Evolutionary conservation across 345 rosid genomes (phyloP).

Genomic region (Gossypium longicalyx): DNA sequence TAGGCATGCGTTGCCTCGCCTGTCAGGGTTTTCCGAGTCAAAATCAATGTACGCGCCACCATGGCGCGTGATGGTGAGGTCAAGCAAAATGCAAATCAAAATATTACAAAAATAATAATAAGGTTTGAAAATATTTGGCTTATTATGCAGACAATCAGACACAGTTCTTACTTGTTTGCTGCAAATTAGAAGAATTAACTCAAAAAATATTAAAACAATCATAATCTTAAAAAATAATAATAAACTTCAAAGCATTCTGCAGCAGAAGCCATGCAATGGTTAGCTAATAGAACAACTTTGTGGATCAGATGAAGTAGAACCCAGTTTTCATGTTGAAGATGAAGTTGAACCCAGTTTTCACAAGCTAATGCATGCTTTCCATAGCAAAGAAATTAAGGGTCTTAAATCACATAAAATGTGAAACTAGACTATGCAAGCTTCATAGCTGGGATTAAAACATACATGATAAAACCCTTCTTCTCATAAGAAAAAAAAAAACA

Average conservation of each 20-base stretch:
- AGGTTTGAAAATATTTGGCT: constrained; percentile 6
- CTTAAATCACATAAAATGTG: not conserved
- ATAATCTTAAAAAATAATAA: not conserved
- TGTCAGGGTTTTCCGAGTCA: not conserved
- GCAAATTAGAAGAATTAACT: not conserved
- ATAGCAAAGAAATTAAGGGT: not conserved
- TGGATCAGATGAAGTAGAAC: constrained; percentile 9
- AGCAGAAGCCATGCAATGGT: not conserved
- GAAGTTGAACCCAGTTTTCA: not conserved
- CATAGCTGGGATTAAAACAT: not conserved
- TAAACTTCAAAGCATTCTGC: not conserved
- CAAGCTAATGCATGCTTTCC: not conserved
- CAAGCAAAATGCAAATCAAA: not conserved
- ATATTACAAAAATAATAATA: no score
- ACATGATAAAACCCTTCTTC: not conserved
- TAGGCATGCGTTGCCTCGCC: not conserved
- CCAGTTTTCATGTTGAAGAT: not conserved
- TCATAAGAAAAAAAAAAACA: not conserved
- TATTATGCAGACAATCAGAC: constrained; percentile 15
- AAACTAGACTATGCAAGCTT: not conserved
- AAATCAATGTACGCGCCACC: not conserved
- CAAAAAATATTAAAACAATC: not conserved
- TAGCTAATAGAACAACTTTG: not conserved
- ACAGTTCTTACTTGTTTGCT: not conserved
- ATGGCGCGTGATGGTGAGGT: not conserved